Conservation (phyloP, 805 yeast species). For the Lachancea lanzarotensis region DNA sequence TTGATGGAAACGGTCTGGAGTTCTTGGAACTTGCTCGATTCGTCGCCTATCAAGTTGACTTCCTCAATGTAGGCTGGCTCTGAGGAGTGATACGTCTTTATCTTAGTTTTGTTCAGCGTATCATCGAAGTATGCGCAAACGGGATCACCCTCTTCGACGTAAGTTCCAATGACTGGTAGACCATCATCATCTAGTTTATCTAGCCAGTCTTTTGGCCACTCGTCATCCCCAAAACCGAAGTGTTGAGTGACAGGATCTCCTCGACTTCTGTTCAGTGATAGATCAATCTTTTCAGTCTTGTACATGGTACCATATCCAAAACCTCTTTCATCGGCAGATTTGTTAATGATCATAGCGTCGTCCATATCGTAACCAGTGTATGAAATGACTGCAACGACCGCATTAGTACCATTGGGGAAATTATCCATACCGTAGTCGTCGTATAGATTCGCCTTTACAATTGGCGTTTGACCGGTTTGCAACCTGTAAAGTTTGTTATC, state of each 20-base stretch:
- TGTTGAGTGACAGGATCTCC: conserved; percentile 95
- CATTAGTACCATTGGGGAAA: conserved; percentile 97
- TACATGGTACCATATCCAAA: conserved; percentile 96
- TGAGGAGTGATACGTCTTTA: conserved; percentile 85
- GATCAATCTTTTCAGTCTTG: conserved; percentile 88
- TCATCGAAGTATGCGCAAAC: conserved; percentile 90
- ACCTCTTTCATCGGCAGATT: conserved; percentile 96
- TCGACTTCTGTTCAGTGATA: conserved; percentile 67
- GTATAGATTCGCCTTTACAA: conserved; percentile 86
- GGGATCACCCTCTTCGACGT: conserved; percentile 93
- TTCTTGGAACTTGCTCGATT: conserved; percentile 56
- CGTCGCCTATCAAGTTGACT: conserved; percentile 87
- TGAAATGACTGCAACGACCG: conserved; percentile 97
- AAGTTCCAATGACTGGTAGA: conserved; percentile 79
- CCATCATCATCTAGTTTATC: conserved; percentile 88
- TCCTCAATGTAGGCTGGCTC: conserved; percentile 96
- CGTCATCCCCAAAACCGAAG: conserved; percentile 89
- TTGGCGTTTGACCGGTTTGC: conserved; percentile 95
- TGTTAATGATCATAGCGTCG: conserved; percentile 97
- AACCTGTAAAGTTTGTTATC: conserved; percentile 91
- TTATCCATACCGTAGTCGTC: conserved; percentile 97
- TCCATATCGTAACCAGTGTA: conserved; percentile 99
- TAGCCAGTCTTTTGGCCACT: conserved; percentile 89
- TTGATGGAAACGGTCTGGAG: conserved; percentile 82
- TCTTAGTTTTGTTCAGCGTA: conserved; percentile 80